Evolutionary conservation across 1,284 basidiomycete species (phyloP), one percentile per base, ranked within the genome.

Genomic region (Bondarzewia mesenterica): DNA sequence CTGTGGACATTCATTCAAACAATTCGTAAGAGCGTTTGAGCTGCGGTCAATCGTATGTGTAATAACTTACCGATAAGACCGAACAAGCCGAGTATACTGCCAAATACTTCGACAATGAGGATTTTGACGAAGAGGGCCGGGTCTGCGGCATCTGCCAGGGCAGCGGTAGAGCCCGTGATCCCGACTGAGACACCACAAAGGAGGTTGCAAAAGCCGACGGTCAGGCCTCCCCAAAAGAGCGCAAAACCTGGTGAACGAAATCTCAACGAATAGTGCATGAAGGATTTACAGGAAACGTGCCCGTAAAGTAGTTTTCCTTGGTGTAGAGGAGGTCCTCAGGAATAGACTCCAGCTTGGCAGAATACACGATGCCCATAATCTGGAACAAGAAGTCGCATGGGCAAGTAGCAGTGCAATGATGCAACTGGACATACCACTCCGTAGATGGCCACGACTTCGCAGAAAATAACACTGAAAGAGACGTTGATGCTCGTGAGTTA

Each of bases 361-460:
- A 92, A 67, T 92, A 96, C 42, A 97, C 90, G 57, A 96, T 97
- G 36, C 90, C 89, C 61, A 93, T 93, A 60, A 94, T 93, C 89
- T 92, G 49, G 4, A 18, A 16, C 16, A 29, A 41, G 35, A 20
- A 32, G 41, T 38, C 29, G 25, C 22, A 44, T 32, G 20, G 44
- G 15, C 20, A 14, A 35, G 43, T 38, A 36, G 39, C 10, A 15
- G 38, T 29, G 41, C 16, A 16, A 36, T 45, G 35, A 27, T 32
- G 29, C 42, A 46, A 32, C 18, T 18, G 22, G 27, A 77, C 86
- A 53, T 66, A 94, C 92, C 46, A 93, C 89, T 49, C 89, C 94
- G 67, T 95, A 96, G 62, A 96, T 96, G 52, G 93, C 93, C 20
- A 96, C 92, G 57, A 97, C 95, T 74, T 99, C 95, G 66, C 95